phyloP scores from a whole-genome alignment of 1,284 basidiomycete species.

The Afroboletus lepidellus region DNA sequence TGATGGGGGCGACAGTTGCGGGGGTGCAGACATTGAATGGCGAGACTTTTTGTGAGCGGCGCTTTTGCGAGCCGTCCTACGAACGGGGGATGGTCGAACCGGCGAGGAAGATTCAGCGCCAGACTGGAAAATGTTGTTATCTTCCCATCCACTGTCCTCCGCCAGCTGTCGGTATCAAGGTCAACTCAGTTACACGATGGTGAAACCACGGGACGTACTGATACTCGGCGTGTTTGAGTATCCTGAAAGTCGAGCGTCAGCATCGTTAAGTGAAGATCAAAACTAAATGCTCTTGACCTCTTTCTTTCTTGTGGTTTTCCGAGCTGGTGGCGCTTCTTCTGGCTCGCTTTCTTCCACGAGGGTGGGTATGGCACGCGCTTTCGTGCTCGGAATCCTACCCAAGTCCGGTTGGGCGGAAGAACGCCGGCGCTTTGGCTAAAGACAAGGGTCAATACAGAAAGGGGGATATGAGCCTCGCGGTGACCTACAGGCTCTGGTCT shows the following conservation, averaged over 20 bases:
- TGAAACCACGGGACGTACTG: conserved; percentile 33
- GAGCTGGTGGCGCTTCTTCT: conserved; percentile 54
- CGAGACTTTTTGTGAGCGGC: conserved; percentile 51
- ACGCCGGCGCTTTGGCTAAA: conserved; percentile 58
- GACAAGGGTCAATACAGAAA: conserved; percentile 9
- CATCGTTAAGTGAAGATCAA: neutral
- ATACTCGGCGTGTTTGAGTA: conserved; percentile 51
- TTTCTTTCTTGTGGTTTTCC: conserved; percentile 62
- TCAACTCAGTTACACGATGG: neutral
- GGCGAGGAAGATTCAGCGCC: conserved; percentile 79
- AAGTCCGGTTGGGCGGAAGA: conserved; percentile 70
- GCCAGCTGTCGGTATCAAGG: conserved; percentile 26
- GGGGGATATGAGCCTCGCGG: neutral
- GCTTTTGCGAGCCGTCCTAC: conserved; percentile 50
- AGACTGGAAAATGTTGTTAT: conserved; percentile 82
- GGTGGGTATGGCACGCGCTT: conserved; percentile 39
- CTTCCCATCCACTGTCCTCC: conserved; percentile 80
- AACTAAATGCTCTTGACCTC: conserved; percentile 38
- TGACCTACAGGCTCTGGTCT: conserved; percentile 50
- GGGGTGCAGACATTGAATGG: conserved; percentile 72
- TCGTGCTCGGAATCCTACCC: conserved; percentile 48
- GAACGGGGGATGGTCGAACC: conserved; percentile 54
- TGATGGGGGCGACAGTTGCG: conserved; percentile 48
- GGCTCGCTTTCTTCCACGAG: conserved; percentile 77
- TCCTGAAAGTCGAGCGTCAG: conserved; percentile 40